Base-by-base conservation (phyloP, 345 rosid species). In the Populus euphratica region DNA sequence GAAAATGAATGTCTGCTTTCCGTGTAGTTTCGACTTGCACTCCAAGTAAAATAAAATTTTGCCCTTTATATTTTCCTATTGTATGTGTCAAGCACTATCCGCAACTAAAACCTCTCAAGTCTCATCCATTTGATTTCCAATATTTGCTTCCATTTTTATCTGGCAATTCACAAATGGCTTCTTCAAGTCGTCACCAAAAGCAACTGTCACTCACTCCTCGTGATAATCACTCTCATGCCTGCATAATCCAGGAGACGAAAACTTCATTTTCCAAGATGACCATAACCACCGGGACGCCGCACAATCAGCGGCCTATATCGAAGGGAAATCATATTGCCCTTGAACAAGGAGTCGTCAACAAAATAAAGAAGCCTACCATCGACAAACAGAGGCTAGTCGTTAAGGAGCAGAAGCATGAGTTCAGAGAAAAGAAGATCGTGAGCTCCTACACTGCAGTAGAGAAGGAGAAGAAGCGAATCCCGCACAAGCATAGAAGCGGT, bases 391-490 rank as follows among this genome's bases (percentile, higher is more conserved):
- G 1, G n/a, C 59, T 6, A 52, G 0, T 0, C 59, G 23, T 52
- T 0, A 20, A 2, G 59, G 59, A 52, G 50, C 18, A 47, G 50
- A 47, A 4, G 50, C 50, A 0, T 47, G 6, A 12, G 50, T 6
- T 44, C 50, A 13, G 17, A 44, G 50, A 44, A 44, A 44, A 3
- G 17, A 13, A 12, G 50, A 44, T 44, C 1, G 5, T 44, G 49
- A 44, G 8, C 49, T 2, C 4, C 18, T 0, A 0, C 50, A 44
- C 1, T 0, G 14, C 0, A 12, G 21, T 0, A 5, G 56, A 50
- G 56, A 18, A 50, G 56, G 21, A 50, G 21, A 50, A 17, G n/a
- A 50, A 50, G 50, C 50, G 18, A 47, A 47, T 0, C 50, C 50
- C 50, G 18, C 5, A 47, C 50, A 47, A 47, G 18, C 50, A 47